phyloP scores from a whole-genome alignment of 2,329 filamentous ascomycete genomes.

The Bipolaris gigantea region DNA sequence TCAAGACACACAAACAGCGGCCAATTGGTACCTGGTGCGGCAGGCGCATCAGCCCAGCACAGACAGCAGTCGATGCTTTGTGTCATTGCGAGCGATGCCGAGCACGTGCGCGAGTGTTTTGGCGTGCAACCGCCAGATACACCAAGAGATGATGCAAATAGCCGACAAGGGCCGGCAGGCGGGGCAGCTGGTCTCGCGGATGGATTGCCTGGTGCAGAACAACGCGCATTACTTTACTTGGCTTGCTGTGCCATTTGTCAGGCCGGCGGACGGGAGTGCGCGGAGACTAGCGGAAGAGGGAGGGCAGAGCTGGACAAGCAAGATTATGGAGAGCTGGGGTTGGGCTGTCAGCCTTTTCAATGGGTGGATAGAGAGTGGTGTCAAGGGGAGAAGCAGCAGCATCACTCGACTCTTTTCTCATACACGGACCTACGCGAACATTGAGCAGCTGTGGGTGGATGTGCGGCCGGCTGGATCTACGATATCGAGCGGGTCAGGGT shows the following conservation, averaged over 20 bases:
- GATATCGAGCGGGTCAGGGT: conserved; percentile 21
- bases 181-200: conserved; percentile 19
- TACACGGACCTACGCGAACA: conserved; percentile 12
- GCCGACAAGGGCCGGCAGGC: conserved; percentile 24
- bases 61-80: conserved; percentile 33
- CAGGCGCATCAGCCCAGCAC: conserved; percentile 17
- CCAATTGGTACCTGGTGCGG: conserved; percentile 21
- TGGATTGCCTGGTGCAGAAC: conserved; percentile 39
- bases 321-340: conserved; percentile 14
- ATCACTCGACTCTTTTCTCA: no score
- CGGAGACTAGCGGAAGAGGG: neutral
- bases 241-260: conserved; percentile 35
- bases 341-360: conserved; percentile 24
- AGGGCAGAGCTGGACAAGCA: conserved; percentile 1
- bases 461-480: conserved; percentile 29
- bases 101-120: conserved; percentile 38
- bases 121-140: conserved; percentile 32
- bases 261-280: conserved; percentile 12
- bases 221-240: conserved; percentile 39
- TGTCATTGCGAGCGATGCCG: conserved; percentile 25
- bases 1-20: conserved; percentile 21
- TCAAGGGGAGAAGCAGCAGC: neutral
- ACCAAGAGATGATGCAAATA: conserved; percentile 33
- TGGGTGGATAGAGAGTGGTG: conserved; percentile 6
- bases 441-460: conserved; percentile 37